Conservation (phyloP, 2,329 filamentous ascomycete genomes). For the Colletotrichum sp. region DNA sequence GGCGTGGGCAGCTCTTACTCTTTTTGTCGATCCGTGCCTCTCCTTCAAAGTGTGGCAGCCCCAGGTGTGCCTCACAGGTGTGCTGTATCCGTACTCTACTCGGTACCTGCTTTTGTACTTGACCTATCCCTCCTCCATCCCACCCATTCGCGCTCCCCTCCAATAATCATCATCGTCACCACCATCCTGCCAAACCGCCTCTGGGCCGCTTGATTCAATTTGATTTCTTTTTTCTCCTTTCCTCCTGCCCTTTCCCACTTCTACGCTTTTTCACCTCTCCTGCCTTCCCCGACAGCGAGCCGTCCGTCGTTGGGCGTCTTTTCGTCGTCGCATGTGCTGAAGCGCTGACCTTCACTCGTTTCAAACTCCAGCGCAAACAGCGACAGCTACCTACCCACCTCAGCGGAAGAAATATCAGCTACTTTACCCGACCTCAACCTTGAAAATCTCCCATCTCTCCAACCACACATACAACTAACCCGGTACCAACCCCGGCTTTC, state of each 20-base stretch:
- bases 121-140: background rate
- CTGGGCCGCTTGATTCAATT: background rate
- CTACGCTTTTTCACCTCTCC: background rate
- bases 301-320: background rate
- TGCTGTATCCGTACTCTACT: background rate
- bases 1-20: slow-evolving; percentile 3
- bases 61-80: background rate
- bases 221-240: background rate
- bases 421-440: background rate
- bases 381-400: background rate
- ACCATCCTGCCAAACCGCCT: background rate
- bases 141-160: background rate
- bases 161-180: slow-evolving; percentile 12
- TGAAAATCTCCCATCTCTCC: background rate
- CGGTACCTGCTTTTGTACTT: slow-evolving; percentile 18
- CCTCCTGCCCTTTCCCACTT: background rate
- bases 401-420: background rate
- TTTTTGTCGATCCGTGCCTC: slow-evolving; percentile 5
- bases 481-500: slow-evolving; percentile 18
- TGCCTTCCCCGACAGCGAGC: background rate
- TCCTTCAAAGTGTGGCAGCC: background rate
- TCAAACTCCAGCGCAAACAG: background rate
- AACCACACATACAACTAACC: background rate
- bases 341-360: background rate
- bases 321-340: background rate